Percentiles rank a stretch among this genome's conserved stretches.
phyloP scores from a whole-genome alignment of 495 filamentous ascomycete species.

The Aspergillus baeticus region DNA sequence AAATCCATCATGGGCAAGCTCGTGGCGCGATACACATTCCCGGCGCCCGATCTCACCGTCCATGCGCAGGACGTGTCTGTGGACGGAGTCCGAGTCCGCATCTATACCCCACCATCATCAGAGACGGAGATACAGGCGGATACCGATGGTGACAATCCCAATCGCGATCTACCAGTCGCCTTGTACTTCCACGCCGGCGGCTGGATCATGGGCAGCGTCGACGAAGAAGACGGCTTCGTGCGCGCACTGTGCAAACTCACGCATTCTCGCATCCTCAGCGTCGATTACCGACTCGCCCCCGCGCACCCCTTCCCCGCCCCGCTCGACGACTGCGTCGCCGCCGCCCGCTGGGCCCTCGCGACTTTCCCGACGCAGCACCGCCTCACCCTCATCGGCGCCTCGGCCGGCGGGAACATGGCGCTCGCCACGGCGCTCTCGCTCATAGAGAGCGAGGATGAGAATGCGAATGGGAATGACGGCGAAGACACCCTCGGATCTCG shows the following conservation, averaged over 20 bases:
- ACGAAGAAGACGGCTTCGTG: not conserved
- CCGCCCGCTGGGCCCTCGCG: not conserved
- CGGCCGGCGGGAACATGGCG: not conserved
- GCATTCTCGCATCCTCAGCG: not conserved
- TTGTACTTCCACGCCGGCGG: constrained; percentile 4
- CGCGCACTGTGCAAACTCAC: not conserved
- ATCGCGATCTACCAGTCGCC: too few relatives aligned
- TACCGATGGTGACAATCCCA: too few relatives aligned
- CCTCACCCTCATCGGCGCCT: not conserved
- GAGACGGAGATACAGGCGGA: too few relatives aligned
- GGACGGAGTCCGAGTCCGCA: not conserved
- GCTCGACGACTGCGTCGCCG: not conserved
- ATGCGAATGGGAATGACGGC: not conserved
- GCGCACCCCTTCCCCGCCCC: not conserved
- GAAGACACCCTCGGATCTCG: too few relatives aligned
- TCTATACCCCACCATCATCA: not conserved
- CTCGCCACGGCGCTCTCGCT: not conserved
- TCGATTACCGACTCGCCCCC: not conserved
- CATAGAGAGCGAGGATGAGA: not conserved
- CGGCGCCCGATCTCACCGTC: not conserved
- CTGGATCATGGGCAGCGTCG: not conserved
- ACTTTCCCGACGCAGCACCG: not conserved
- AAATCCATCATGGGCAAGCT: not conserved
- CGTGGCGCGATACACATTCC: not conserved
- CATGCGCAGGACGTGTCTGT: not conserved